Evolutionary conservation across 345 rosid species (phyloP).

Genomic region (Populus tremula): DNA sequence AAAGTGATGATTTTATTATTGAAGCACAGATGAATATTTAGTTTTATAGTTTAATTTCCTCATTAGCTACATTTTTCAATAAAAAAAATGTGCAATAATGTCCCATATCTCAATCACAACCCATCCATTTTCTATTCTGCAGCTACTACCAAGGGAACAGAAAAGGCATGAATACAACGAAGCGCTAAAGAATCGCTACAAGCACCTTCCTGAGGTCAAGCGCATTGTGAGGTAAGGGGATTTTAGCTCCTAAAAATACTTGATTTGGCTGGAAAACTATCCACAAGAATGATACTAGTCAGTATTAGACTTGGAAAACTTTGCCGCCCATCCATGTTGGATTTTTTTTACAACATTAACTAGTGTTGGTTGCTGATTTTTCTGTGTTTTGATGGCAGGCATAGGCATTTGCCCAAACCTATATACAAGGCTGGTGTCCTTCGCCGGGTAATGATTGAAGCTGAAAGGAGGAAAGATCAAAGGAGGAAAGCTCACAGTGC

Average conservation of each 20-base stretch:
- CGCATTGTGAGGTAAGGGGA: slow-evolving; percentile 66
- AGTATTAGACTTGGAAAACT: neutral
- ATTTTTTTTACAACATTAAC: neutral
- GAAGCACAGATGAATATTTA: neutral
- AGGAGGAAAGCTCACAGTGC: slow-evolving; percentile 89
- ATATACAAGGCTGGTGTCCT: slow-evolving; percentile 60
- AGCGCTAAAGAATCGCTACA: slow-evolving; percentile 80
- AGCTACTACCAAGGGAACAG: slow-evolving; percentile 88
- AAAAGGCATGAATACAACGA: slow-evolving; percentile 79
- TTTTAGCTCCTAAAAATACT: neutral
- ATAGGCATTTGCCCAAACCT: slow-evolving; percentile 86
- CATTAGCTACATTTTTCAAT: neutral
- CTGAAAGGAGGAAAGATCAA: slow-evolving; percentile 73
- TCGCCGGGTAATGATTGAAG: slow-evolving; percentile 49
- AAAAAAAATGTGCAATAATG: neutral
- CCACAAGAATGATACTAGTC: neutral
- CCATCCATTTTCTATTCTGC: slow-evolving; percentile 10
- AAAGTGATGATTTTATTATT: neutral
- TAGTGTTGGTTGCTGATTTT: slow-evolving; percentile 2
- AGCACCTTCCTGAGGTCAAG: slow-evolving; percentile 86
- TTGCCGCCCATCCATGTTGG: neutral
- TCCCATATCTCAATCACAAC: slow-evolving; percentile 2
- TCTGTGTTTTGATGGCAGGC: slow-evolving; percentile 46
- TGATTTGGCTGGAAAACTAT: neutral
- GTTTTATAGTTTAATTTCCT: neutral